Conservation (phyloP, 805 yeast genomes). For the Saccharomyces eubayanus region DNA sequence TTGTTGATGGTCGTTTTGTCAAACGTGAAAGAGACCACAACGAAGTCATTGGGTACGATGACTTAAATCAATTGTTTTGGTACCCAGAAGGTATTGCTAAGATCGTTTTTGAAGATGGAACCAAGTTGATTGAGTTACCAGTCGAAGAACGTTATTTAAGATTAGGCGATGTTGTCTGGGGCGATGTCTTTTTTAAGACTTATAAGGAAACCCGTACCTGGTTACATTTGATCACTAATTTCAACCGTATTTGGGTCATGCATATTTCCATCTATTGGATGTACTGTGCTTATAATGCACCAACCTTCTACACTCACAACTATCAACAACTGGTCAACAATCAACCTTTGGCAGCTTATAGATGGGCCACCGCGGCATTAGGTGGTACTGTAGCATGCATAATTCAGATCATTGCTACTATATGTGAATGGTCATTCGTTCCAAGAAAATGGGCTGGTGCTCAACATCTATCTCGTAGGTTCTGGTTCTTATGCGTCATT, state of each 20-base stretch:
- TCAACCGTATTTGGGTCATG: constrained; percentile 96
- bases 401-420: constrained; percentile 79
- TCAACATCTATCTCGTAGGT: constrained; percentile 86
- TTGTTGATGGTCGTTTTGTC: constrained; percentile 70
- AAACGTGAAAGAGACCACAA: constrained; percentile 83
- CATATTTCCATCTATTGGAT: constrained; percentile 90
- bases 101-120: constrained; percentile 83
- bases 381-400: constrained; percentile 84
- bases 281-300: constrained; percentile 88
- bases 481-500: constrained; percentile 61
- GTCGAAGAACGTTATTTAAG: constrained; percentile 80
- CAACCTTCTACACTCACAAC: constrained; percentile 79
- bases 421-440: constrained; percentile 90
- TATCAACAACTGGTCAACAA: constrained; percentile 77
- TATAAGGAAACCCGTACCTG: constrained; percentile 94
- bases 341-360: constrained; percentile 80
- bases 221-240: constrained; percentile 91
- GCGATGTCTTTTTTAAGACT: constrained; percentile 86
- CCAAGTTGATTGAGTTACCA: constrained; percentile 84
- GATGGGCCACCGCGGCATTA: constrained; percentile 88
- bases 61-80: constrained; percentile 98
- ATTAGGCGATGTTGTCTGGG: constrained; percentile 91
- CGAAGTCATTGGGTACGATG: constrained; percentile 86
- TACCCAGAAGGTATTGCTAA: constrained; percentile 97
- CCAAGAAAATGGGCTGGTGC: constrained; percentile 99